Percentiles rank a stretch among this genome's conserved stretches.
Evolutionary conservation across 345 rosid genomes (phyloP).

Genomic region (Gossypium longicalyx): DNA sequence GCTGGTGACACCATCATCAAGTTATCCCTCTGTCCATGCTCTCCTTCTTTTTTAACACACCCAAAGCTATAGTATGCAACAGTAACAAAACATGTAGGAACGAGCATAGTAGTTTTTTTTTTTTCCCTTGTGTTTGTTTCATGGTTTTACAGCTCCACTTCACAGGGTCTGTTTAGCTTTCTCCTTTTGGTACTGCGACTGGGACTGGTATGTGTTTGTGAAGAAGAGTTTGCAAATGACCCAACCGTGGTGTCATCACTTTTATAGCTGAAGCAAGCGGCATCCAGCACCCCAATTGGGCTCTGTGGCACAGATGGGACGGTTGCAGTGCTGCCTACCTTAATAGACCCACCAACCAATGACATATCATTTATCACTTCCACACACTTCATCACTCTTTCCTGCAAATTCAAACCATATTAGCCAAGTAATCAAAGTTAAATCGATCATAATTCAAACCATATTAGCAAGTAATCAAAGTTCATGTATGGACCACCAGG

Average conservation of each 20-base stretch:
- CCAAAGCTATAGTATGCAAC: not conserved
- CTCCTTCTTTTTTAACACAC: not conserved
- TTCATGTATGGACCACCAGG: slow-evolving; percentile 18
- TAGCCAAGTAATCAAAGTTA: slow-evolving; percentile 7
- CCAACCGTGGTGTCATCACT: slow-evolving; percentile 40
- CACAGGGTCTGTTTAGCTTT: slow-evolving; percentile 36
- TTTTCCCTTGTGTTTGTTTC: not conserved
- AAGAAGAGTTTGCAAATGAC: slow-evolving; percentile 39
- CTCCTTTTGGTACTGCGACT: slow-evolving; percentile 47
- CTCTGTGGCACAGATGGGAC: slow-evolving; percentile 45
- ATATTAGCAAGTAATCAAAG: slow-evolving; percentile 10
- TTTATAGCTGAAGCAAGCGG: slow-evolving; percentile 65
- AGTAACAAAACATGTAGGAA: slow-evolving; percentile 7
- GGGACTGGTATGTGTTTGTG: slow-evolving; percentile 26
- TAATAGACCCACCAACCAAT: slow-evolving; percentile 25
- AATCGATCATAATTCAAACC: slow-evolving; percentile 12
- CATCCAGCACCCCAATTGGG: slow-evolving; percentile 70
- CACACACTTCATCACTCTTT: slow-evolving; percentile 43
- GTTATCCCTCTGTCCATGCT: slow-evolving; percentile 21
- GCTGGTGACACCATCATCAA: slow-evolving; percentile 26
- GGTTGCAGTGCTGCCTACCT: slow-evolving; percentile 21
- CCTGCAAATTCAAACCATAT: slow-evolving; percentile 32
- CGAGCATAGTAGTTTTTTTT: not conserved
- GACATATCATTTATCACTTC: slow-evolving; percentile 33
- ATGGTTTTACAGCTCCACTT: slow-evolving; percentile 22